Evolutionary conservation across 345 rosid genomes (phyloP).

Genomic region (Gossypium raimondii): DNA sequence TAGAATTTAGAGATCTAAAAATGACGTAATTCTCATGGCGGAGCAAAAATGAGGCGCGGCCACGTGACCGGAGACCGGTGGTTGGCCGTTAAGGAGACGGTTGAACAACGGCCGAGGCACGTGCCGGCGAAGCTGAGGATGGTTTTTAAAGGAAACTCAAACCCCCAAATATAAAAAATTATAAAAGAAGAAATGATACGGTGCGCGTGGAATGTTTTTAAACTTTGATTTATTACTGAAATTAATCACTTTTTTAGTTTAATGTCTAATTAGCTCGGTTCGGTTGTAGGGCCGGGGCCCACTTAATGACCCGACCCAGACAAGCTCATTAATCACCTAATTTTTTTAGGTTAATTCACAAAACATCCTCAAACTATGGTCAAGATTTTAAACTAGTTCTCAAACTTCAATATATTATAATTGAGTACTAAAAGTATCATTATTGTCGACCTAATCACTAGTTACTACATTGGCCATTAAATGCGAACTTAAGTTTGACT

Average conservation of each 20-base stretch:
- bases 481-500: too few relatives aligned
- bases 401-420: too few relatives aligned
- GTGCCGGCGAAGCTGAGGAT: conserved; percentile 18
- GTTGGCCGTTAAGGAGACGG: background rate
- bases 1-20: conserved; percentile 27
- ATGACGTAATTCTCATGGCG: conserved; percentile 11
- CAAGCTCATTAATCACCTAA: too few relatives aligned
- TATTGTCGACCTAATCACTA: too few relatives aligned
- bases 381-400: too few relatives aligned
- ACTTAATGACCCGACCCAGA: background rate
- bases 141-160: background rate
- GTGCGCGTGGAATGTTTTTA: background rate
- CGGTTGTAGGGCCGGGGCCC: too few relatives aligned
- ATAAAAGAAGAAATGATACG: background rate
- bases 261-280: background rate
- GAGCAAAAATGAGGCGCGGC: background rate
- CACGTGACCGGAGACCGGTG: conserved; percentile 22
- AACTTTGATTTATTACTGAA: background rate
- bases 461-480: too few relatives aligned
- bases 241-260: background rate
- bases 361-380: too few relatives aligned
- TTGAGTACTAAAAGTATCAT: too few relatives aligned
- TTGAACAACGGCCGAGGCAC: conserved; percentile 16
- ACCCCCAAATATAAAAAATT: background rate
- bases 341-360: too few relatives aligned